Base-by-base conservation (phyloP, 1,284 basidiomycete species). In the Ganoderma leucocontextum region DNA sequence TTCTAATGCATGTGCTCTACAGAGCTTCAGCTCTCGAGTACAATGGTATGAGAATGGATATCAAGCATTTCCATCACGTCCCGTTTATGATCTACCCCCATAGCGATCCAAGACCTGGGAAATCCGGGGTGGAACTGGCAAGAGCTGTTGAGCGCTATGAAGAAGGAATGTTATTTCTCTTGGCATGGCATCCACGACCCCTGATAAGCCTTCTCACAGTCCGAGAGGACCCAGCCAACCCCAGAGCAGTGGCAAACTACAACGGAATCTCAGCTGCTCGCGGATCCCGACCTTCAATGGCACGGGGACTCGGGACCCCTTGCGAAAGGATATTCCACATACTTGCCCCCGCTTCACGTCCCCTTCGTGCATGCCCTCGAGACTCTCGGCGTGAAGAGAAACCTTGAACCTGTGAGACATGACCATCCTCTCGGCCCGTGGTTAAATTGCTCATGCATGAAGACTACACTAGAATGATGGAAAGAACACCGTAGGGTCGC, bases 111-210 rank as follows among this genome's bases (percentile, higher is more conserved):
- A 59, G 66, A 69, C 10, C 74, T 77, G 4, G 75, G 76, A 5
- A 77, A 77, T 36, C 67, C 73, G 1, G 76, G 75, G 0, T 77
- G 73, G 76, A 76, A 75, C 67, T 77, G 76, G 76, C 41, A 72
- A 17, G 44, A 67, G 42, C 67, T 73, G 42, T 59, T 72, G 55
- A 72, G 69, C 57, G 70, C 73, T 49, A 35, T 73, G 22, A 58
- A 67, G 53, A 71, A 71, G 60, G 70, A 66, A 25, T 0, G 65
- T 44, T 17, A 12, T 25, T 4, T 12, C 7, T 29, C 36, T 19
- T 39, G 22, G n/a, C 19, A 25, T 19, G 6, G 15, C 6, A 44
- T 19, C 44, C 19, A 29, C 4, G 12, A 19, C n/a, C 5, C 9
- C 41, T 42, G 22, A 52, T n/a, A 29, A 44, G 29, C 35, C 13